Evolutionary conservation across 305 asterid genomes (phyloP), one percentile per base, ranked within the genome.

Genomic region (Coffea humblotiana): DNA sequence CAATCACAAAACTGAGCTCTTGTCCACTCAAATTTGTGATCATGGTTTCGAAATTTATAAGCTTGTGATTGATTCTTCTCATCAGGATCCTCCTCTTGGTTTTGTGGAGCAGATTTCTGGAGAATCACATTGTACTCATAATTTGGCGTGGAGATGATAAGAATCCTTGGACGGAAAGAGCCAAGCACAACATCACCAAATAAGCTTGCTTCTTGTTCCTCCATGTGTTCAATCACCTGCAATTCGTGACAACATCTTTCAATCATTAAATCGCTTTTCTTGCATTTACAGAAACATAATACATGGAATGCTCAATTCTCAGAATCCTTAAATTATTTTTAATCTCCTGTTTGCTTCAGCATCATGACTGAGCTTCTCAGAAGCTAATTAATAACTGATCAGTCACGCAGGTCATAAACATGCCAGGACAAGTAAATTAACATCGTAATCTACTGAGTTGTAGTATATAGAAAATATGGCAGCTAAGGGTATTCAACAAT

Each of bases 11-110:
- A 95, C 83, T 95, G 96, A 70, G 88, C 90, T 80, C 99, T 84
- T 0, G 97, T 93, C 99, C 99, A 95, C 82, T 94, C 98, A 45
- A 95, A 95, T 85, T 93, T 95, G 90, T 95, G 99, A 67, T 95
- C 99, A 67, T 92, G 94, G 87, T 95, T 95, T 72, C 99, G 87
- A 88, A 93, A 95, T 83, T 90, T 93, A 79, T 88, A 88, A 23
- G 86, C 6, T 29, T 87, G 92, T 14, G 77, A 78, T 74, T 85
- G 90, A 81, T 82, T 84, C 80, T 84, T 89, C 74, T 95, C 97
- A 45, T 90, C 94, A 13, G 86, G 92, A 70, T 91, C 94, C 15
- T 90, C 97, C 76, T 90, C 97, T 76, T 81, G 92, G 85, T 85
- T 83, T 13, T 86, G 88, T 13, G 90, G 88, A 32, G 91, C 60